A percentile compares a stretch with the other conserved stretches of the same genome.
phyloP scores from a whole-genome alignment of 441 rosid genomes.

The Flueggea neowawraea region DNA sequence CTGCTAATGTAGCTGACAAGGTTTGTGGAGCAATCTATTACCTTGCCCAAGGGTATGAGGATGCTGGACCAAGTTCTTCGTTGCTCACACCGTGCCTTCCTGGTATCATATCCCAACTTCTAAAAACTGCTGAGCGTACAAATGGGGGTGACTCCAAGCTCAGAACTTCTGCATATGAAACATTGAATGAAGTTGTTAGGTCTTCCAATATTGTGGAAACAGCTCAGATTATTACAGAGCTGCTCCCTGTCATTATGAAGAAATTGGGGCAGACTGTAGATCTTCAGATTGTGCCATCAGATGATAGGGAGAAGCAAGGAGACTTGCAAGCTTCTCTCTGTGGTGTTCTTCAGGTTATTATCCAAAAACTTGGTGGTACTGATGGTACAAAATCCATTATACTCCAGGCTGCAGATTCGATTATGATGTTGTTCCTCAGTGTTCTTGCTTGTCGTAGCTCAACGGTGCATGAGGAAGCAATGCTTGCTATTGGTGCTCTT shows the following conservation, averaged over 20 bases:
- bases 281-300: constrained; percentile 66
- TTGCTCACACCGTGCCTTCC: constrained; percentile 65
- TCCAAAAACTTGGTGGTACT: constrained; percentile 72
- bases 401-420: constrained; percentile 79
- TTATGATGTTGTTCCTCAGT: constrained; percentile 79
- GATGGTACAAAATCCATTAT: constrained; percentile 59
- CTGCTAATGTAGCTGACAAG: constrained; percentile 92
- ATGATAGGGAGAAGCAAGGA: constrained; percentile 91
- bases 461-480: constrained; percentile 98
- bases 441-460: constrained; percentile 88
- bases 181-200: constrained; percentile 88
- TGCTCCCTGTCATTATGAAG: constrained; percentile 75
- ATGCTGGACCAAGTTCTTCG: constrained; percentile 60
- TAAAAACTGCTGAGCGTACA: constrained; percentile 70
- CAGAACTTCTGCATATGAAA: constrained; percentile 81
- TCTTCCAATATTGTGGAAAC: constrained; percentile 71
- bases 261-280: constrained; percentile 78
- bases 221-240: constrained; percentile 59
- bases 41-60: constrained; percentile 94
- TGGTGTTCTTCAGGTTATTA: constrained; percentile 92
- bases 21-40: constrained; percentile 95
- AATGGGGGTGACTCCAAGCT: constrained; percentile 85
- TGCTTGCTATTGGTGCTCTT: constrained; percentile 96
- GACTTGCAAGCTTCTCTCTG: constrained; percentile 91
- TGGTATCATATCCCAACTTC: constrained; percentile 58